Evolutionary conservation across 2,329 filamentous ascomycete genomes (phyloP).

Genomic region (Colletotrichum trifolii): DNA sequence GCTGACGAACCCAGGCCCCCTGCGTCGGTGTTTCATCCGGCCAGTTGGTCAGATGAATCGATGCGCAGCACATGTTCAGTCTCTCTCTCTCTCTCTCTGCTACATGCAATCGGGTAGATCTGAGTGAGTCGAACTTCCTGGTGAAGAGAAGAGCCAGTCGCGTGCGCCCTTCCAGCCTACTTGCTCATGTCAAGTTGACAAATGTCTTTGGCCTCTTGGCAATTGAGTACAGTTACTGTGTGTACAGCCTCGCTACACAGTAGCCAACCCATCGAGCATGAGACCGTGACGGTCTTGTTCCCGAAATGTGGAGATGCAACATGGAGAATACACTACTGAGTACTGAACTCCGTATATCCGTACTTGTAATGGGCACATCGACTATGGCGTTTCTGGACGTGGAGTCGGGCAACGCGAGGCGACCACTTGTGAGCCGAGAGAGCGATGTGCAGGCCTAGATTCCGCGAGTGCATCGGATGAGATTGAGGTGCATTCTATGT

Average conservation of each 20-base stretch:
- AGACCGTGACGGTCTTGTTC: background rate
- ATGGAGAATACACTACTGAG: background rate
- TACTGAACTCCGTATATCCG: no score
- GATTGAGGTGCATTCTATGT: conserved; percentile 25
- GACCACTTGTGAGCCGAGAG: conserved; percentile 21
- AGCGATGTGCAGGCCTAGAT: conserved; percentile 11
- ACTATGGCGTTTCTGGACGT: background rate
- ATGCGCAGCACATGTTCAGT: background rate
- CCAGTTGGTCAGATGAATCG: conserved; percentile 27
- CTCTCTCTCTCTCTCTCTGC: no score
- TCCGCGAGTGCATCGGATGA: conserved; percentile 12
- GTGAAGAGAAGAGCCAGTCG: no score
- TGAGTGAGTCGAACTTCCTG: no score
- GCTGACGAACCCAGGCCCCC: conserved; percentile 25
- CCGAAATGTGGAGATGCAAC: conserved; percentile 12
- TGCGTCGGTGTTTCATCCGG: conserved; percentile 35
- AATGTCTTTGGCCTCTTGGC: no score
- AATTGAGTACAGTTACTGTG: no score
- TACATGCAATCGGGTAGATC: no score
- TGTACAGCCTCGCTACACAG: no score
- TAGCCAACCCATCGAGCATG: no score
- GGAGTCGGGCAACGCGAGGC: conserved; percentile 1
- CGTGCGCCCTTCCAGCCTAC: no score
- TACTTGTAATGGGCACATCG: background rate
- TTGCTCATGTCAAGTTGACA: no score